Percentiles rank a stretch among this genome's conserved stretches.
Evolutionary conservation across 225 moss, liverwort and hornwort species (phyloP).

Genomic region (Bryoerythrophyllum caledonicum): DNA sequence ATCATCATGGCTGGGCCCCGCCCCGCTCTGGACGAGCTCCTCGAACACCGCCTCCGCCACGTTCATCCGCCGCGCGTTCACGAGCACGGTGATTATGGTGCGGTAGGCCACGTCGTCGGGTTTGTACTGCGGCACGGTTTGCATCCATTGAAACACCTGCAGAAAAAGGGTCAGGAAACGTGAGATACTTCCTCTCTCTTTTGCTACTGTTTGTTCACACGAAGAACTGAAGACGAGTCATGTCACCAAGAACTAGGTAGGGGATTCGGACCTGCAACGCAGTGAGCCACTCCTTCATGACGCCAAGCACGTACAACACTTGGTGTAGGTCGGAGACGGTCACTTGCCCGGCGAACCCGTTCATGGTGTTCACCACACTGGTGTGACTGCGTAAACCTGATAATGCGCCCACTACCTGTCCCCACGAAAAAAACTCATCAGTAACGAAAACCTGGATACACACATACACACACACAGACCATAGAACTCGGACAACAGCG

Average conservation of each 20-base stretch:
- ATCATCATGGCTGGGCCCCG: conserved; percentile 64
- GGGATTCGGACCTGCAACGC: conserved; percentile 52
- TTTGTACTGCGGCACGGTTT: conserved; percentile 50
- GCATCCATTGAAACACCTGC: conserved; percentile 95
- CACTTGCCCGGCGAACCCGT: conserved; percentile 60
- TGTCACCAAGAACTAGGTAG: background rate
- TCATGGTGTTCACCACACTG: conserved; percentile 69
- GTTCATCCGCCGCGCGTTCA: conserved; percentile 87
- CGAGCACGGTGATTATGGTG: conserved; percentile 79
- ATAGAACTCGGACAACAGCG: background rate
- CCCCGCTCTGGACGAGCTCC: conserved; percentile 65
- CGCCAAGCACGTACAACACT: conserved; percentile 71
- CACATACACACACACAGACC: background rate
- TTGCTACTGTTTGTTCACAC: no score
- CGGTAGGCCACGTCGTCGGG: conserved; percentile 71
- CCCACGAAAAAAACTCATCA: conserved; percentile 14
- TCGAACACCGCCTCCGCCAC: conserved; percentile 76
- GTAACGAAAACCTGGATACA: conserved; percentile 3
- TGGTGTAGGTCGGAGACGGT: conserved; percentile 76
- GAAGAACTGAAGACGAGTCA: background rate
- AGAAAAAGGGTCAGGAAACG: background rate
- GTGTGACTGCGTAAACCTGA: conserved; percentile 59
- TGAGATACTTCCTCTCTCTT: no score
- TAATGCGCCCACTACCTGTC: conserved; percentile 61
- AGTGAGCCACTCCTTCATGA: conserved; percentile 77